Conservation (phyloP, 495 filamentous ascomycete species). For the Aspergillus carlsbadensis region DNA sequence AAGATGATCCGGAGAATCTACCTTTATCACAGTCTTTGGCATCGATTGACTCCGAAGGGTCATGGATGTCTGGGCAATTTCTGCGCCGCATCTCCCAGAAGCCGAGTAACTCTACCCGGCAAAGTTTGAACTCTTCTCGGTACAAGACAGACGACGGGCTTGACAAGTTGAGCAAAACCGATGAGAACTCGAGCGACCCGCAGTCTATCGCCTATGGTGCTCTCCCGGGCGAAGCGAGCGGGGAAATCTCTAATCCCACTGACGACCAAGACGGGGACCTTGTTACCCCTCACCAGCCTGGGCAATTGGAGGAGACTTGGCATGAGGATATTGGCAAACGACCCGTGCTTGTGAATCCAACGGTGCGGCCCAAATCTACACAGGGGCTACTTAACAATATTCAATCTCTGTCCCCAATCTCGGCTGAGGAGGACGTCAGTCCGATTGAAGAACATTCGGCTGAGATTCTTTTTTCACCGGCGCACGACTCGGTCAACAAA, state of each 20-base stretch:
- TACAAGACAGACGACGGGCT: constrained; percentile 24
- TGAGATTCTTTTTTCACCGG: constrained; percentile 60
- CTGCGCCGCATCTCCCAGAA: constrained; percentile 51
- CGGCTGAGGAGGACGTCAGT: constrained; percentile 42
- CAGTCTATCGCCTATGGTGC: constrained; percentile 56
- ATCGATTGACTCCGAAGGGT: constrained; percentile 87
- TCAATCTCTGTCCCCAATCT: constrained; percentile 45
- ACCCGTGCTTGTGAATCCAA: constrained; percentile 45
- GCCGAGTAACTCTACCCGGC: constrained; percentile 40
- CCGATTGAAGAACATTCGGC: constrained; percentile 37
- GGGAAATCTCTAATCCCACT: constrained; percentile 41
- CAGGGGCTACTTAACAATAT: constrained; percentile 66
- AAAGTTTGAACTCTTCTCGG: constrained; percentile 46
- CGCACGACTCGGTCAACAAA: constrained; percentile 58
- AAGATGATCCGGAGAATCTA: constrained; percentile 34
- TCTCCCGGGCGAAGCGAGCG: constrained; percentile 30
- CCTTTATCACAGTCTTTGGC: constrained; percentile 72
- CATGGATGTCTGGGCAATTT: constrained; percentile 81
- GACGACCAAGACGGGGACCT: constrained; percentile 32
- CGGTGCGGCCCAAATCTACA: constrained; percentile 57
- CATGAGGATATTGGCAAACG: constrained; percentile 55
- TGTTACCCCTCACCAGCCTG: constrained; percentile 18
- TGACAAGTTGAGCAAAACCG: constrained; percentile 21
- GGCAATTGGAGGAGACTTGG: constrained; percentile 41
- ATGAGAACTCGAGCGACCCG: constrained; percentile 60